Percentiles rank a stretch among this genome's conserved stretches.
Evolutionary conservation across 164 flowering plant genomes (phyloP).

Genomic region (Stephania yunnanensis): DNA sequence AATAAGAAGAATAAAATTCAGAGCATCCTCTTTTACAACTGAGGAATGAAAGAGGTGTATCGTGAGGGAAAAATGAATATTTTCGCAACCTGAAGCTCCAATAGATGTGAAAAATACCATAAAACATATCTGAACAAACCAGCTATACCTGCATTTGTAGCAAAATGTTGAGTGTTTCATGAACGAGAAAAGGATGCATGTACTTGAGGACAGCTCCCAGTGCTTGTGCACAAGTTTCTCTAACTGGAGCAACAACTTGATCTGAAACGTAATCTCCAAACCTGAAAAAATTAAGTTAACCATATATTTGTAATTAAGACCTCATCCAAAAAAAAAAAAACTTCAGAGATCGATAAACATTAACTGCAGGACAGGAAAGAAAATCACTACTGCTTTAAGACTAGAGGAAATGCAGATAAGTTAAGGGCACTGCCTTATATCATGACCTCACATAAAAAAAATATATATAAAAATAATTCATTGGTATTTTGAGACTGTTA

Average conservation of each 20-base stretch:
- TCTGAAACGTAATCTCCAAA: conserved; percentile 99
- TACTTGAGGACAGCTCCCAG: conserved; percentile 90
- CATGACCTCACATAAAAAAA: background rate
- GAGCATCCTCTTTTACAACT: conserved; percentile 1
- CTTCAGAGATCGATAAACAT: background rate
- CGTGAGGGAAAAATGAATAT: background rate
- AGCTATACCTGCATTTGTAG: conserved; percentile 89
- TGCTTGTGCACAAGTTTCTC: conserved; percentile 99
- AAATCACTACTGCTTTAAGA: background rate
- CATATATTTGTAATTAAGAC: background rate
- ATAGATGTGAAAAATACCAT: background rate
- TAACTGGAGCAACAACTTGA: conserved; percentile 99
- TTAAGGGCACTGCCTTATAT: background rate
- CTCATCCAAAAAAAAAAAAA: background rate
- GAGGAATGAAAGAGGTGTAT: conserved; percentile 7
- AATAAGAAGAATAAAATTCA: conserved; percentile 15
- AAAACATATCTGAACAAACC: conserved; percentile 11
- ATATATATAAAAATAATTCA: background rate
- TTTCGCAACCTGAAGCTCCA: background rate
- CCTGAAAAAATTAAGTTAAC: conserved; percentile 32
- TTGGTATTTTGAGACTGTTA: background rate
- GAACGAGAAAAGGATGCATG: conserved; percentile 79
- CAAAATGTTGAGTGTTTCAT: conserved; percentile 72
- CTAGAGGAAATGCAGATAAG: background rate
- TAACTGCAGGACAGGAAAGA: background rate